Evolutionary conservation across 2,329 filamentous ascomycete species (phyloP).

Genomic region (Aspergillus latus): DNA sequence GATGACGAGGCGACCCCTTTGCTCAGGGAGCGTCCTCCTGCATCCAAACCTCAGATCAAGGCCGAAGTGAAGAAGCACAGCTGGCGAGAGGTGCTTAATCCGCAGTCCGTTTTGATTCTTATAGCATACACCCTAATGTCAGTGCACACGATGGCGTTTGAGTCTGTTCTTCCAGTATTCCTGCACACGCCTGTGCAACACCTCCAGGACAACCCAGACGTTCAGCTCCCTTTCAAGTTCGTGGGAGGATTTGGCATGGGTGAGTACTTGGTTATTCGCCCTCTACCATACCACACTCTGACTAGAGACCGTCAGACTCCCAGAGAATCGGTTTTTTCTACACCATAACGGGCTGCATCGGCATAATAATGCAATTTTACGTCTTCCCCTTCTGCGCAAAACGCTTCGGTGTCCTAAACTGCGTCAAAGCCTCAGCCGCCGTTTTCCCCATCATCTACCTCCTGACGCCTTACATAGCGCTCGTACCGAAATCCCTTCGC

Average conservation of each 20-base stretch:
- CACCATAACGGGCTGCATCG: constrained; percentile 75
- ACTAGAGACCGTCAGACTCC: constrained; percentile 52
- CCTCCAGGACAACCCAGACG: constrained; percentile 54
- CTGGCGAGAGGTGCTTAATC: constrained; percentile 67
- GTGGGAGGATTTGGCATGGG: constrained; percentile 73
- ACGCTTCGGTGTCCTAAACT: constrained; percentile 70
- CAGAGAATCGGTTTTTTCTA: constrained; percentile 81
- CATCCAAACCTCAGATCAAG: constrained; percentile 19
- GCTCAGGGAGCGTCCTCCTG: constrained; percentile 23
- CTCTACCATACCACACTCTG: background rate
- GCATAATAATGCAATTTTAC: constrained; percentile 81
- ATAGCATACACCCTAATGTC: constrained; percentile 77
- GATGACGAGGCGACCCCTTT: constrained; percentile 34
- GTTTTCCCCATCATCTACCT: constrained; percentile 75
- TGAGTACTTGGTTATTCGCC: constrained; percentile 22
- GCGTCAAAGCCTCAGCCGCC: constrained; percentile 66
- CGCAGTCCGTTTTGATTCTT: constrained; percentile 73
- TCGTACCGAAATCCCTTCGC: constrained; percentile 56
- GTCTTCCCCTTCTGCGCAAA: constrained; percentile 76
- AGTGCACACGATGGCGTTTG: constrained; percentile 78
- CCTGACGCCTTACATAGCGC: constrained; percentile 75
- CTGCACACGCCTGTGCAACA: constrained; percentile 69
- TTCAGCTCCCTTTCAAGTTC: constrained; percentile 75
- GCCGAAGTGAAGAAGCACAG: constrained; percentile 33
- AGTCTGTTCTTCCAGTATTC: constrained; percentile 86